Evolutionary conservation across 257 asterid species (phyloP).

Genomic region (Cordia subcordata): DNA sequence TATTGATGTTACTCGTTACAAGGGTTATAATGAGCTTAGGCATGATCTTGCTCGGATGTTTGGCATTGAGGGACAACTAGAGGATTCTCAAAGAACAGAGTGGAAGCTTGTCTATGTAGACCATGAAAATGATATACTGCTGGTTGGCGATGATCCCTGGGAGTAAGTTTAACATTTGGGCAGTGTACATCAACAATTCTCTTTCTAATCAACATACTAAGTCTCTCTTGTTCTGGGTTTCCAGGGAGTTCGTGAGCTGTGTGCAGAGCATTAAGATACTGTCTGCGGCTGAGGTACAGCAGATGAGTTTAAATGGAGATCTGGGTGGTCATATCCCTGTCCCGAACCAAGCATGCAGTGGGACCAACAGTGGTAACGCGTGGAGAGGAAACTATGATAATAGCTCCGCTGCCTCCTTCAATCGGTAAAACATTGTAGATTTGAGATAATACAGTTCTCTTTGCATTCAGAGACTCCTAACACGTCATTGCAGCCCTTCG

Average conservation of each 20-base stretch:
- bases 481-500: neutral
- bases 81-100: constrained; percentile 82
- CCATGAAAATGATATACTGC: constrained; percentile 43
- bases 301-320: constrained; percentile 94
- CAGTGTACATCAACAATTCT: neutral
- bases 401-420: constrained; percentile 70
- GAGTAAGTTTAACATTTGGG: constrained; percentile 56
- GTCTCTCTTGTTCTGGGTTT: neutral
- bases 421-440: constrained; percentile 29
- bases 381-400: constrained; percentile 74
- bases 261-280: constrained; percentile 91
- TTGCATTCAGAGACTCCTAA: too few relatives aligned
- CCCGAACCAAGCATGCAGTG: constrained; percentile 79
- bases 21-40: constrained; percentile 83
- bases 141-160: constrained; percentile 63
- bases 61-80: constrained; percentile 90
- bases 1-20: constrained; percentile 77
- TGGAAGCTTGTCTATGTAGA: constrained; percentile 98
- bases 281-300: constrained; percentile 85
- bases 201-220: neutral
- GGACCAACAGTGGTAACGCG: constrained; percentile 77
- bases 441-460: too few relatives aligned
- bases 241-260: constrained; percentile 91
- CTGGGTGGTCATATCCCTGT: constrained; percentile 50
- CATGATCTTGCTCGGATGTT: constrained; percentile 91